Evolutionary conservation across 2,329 filamentous ascomycete genomes (phyloP).

Genomic region (Hypoxylon sp.): DNA sequence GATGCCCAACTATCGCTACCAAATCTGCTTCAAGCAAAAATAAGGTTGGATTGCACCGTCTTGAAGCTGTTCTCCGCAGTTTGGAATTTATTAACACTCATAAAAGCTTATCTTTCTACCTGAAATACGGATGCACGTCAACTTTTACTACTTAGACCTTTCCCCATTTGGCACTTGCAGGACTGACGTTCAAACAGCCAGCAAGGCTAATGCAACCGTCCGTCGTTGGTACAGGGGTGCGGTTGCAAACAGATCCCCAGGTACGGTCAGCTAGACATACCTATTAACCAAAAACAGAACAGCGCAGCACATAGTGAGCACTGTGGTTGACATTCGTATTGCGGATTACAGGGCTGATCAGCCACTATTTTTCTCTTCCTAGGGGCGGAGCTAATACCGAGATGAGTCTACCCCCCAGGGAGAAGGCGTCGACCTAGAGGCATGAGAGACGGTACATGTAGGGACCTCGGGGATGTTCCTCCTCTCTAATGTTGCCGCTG

Average conservation of each 20-base stretch:
- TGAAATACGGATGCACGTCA: slow-evolving; percentile 25
- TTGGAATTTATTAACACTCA: slow-evolving; percentile 12
- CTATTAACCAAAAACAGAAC: slow-evolving; percentile 17
- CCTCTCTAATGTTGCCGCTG: slow-evolving; percentile 5
- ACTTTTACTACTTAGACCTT: slow-evolving; percentile 29
- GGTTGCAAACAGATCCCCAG: slow-evolving; percentile 46
- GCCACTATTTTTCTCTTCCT: slow-evolving; percentile 13
- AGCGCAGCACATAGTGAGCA: slow-evolving; percentile 19
- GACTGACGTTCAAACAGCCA: slow-evolving; percentile 54
- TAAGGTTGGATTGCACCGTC: neutral
- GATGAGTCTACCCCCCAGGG: slow-evolving; percentile 19
- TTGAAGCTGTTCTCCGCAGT: neutral
- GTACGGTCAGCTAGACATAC: slow-evolving; percentile 22
- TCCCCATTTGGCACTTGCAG: slow-evolving; percentile 34
- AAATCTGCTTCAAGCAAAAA: slow-evolving; percentile 4
- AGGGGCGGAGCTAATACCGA: slow-evolving; percentile 23
- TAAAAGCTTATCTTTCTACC: slow-evolving; percentile 8
- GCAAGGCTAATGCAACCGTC: slow-evolving; percentile 50
- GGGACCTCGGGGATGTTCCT: slow-evolving; percentile 9
- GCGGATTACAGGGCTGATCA: slow-evolving; percentile 35
- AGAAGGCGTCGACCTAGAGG: slow-evolving; percentile 30
- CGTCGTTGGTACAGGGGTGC: slow-evolving; percentile 49
- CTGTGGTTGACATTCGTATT: slow-evolving; percentile 24
- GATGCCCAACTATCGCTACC: slow-evolving; percentile 12
- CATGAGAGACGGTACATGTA: slow-evolving; percentile 14